Evolutionary conservation across 1,284 basidiomycete genomes (phyloP), one percentile per base, ranked within the genome.

Genomic region (Microbotryomycetes sp.): DNA sequence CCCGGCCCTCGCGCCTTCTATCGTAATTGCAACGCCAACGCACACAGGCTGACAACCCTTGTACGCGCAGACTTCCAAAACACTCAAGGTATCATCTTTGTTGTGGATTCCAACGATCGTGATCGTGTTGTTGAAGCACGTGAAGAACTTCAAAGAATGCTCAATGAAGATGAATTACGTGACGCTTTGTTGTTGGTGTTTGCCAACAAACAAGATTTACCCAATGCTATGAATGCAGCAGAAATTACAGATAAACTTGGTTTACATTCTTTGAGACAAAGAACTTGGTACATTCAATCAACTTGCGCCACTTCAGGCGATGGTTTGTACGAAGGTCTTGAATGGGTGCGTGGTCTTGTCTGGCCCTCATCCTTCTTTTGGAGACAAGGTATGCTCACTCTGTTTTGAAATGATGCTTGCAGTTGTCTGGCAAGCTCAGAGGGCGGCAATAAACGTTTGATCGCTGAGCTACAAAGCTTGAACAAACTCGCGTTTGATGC

Each of bases 221-320:
- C 93, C 70, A 96, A 97, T 77, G 96, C 96, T 68, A 98, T 98
- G 94, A 97, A 94, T 78, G 94, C 96, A 45, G 91, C 96, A 69
- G 96, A 98, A 80, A 97, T 99, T 77, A 98, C 96, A 67, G 96
- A 98, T 80, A 98, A 98, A 80, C 90, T 99, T 71, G 96, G 96
- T 68, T 86, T 98, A 64, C 94, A 97, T 78, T 89, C 90, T 67
- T 85, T 98, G 76, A 87, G 92, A 77, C 89, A 97, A 82, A 84
- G 96, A 81, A 89, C 88, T 68, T 97, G 93, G 94, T 98, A 94
- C 81, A 98, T 99, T 76, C 96, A 98, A 86, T 92, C 96, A 71
- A 94, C 96, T 53, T 99, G 96, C 77, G 96, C 96, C 63, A 98
- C 96, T 58, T 93, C 89, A 74, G 96, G 96, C 75, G 96, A 99